Percentiles rank a stretch among this genome's conserved stretches.
phyloP scores from a whole-genome alignment of 495 filamentous ascomycete genomes.

The Aspergillus egyptiacus region DNA sequence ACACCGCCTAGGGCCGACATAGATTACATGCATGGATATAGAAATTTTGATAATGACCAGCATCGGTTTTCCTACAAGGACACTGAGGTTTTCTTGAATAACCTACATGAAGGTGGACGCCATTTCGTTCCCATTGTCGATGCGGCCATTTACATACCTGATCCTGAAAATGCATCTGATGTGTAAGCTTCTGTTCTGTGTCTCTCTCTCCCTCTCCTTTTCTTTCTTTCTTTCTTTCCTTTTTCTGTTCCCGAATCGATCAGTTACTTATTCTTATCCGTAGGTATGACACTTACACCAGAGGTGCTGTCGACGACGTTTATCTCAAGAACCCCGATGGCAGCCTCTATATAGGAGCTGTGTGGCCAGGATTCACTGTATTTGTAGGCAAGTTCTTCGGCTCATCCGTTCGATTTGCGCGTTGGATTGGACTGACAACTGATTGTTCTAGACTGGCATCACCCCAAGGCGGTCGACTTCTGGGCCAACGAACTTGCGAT shows the following conservation, averaged over 20 bases:
- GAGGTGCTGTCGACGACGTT: slow-evolving; percentile 57
- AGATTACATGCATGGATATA: slow-evolving; percentile 54
- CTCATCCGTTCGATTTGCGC: too few relatives aligned
- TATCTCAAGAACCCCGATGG: slow-evolving; percentile 61
- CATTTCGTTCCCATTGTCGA: slow-evolving; percentile 86
- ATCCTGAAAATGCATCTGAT: slow-evolving; percentile 65
- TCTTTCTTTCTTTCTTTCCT: too few relatives aligned
- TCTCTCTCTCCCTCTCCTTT: too few relatives aligned
- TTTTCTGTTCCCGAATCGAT: too few relatives aligned
- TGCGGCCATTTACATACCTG: slow-evolving; percentile 70
- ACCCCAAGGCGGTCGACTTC: slow-evolving; percentile 54
- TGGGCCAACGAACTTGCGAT: slow-evolving; percentile 63
- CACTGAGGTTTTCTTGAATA: slow-evolving; percentile 54
- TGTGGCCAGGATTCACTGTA: slow-evolving; percentile 63
- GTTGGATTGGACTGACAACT: too few relatives aligned
- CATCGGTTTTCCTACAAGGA: slow-evolving; percentile 43
- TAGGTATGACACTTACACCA: slow-evolving; percentile 59
- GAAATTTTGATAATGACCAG: slow-evolving; percentile 55
- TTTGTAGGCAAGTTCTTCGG: too few relatives aligned
- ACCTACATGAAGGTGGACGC: slow-evolving; percentile 60
- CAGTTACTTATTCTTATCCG: neutral
- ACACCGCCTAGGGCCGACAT: slow-evolving; percentile 44
- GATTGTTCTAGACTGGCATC: slow-evolving; percentile 57
- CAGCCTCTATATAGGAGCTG: slow-evolving; percentile 55
- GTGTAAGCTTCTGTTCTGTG: slow-evolving; percentile 33